phyloP scores from a whole-genome alignment of 495 filamentous ascomycete species.

The Penicillium goetzii region DNA sequence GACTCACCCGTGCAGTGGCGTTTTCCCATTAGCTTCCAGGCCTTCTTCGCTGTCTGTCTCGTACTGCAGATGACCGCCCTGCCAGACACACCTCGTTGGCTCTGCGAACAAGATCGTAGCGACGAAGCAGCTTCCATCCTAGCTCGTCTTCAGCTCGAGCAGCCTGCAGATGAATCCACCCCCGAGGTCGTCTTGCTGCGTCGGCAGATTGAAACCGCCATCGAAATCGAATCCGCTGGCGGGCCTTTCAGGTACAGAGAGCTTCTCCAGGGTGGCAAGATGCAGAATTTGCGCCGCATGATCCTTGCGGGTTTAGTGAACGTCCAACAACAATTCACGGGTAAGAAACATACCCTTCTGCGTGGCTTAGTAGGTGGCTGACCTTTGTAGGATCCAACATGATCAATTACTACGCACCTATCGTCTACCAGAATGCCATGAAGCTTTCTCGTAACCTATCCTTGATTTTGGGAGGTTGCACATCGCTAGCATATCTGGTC shows the following conservation, averaged over 20 bases:
- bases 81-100: constrained; percentile 65
- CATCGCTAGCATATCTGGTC: constrained; percentile 42
- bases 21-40: constrained; percentile 62
- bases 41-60: constrained; percentile 59
- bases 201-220: constrained; percentile 39
- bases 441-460: constrained; percentile 54
- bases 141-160: constrained; percentile 40
- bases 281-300: constrained; percentile 46
- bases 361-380: background rate
- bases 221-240: constrained; percentile 42
- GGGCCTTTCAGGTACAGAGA: constrained; percentile 46
- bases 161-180: constrained; percentile 21
- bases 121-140: constrained; percentile 57
- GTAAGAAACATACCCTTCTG: background rate
- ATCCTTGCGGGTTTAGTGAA: constrained; percentile 41
- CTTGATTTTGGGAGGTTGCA: constrained; percentile 56
- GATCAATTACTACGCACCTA: constrained; percentile 52
- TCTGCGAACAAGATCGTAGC: constrained; percentile 53
- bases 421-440: constrained; percentile 56
- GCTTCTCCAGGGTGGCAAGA: constrained; percentile 39
- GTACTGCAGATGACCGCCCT: constrained; percentile 62
- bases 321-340: constrained; percentile 45
- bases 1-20: constrained; percentile 55
- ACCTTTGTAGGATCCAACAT: constrained; percentile 55
- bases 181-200: constrained; percentile 29